Conservation (phyloP, 2,329 filamentous ascomycete species). For the Colletotrichum sp. region DNA sequence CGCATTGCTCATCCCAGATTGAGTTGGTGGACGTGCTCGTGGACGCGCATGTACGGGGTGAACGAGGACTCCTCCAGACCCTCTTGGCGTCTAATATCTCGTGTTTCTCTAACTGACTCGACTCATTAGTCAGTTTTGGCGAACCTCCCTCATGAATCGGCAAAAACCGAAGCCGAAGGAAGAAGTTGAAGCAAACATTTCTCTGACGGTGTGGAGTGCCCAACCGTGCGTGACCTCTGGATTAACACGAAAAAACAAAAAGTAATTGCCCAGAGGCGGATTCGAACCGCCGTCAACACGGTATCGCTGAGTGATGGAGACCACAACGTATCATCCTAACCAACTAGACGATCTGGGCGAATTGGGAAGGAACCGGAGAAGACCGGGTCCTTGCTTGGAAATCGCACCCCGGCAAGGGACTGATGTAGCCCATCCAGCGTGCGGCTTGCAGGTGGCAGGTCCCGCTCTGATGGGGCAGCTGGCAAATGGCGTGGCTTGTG, state of each 20-base stretch:
- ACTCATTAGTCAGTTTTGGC: background rate
- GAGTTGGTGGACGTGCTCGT: background rate
- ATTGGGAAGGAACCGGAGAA: background rate
- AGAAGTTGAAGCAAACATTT: background rate
- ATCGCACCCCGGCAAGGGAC: rapidly evolving
- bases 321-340: slow-evolving; percentile 24
- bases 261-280: slow-evolving; percentile 18
- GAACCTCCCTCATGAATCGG: background rate
- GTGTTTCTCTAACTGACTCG: background rate
- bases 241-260: background rate
- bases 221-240: background rate
- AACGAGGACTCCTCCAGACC: background rate
- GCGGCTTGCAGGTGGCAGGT: background rate
- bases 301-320: slow-evolving; percentile 12
- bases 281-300: slow-evolving; percentile 23
- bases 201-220: background rate
- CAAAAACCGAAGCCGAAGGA: background rate
- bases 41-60: background rate
- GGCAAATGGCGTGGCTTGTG: background rate
- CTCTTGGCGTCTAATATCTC: background rate
- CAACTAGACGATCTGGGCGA: slow-evolving; percentile 22
- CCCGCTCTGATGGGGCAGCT: background rate
- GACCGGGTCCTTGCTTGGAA: background rate
- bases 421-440: background rate
- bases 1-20: background rate